Percentiles rank a stretch among this genome's conserved stretches.
Conservation (phyloP, 2,329 filamentous ascomycete genomes). For the Corynespora cassiicola region DNA sequence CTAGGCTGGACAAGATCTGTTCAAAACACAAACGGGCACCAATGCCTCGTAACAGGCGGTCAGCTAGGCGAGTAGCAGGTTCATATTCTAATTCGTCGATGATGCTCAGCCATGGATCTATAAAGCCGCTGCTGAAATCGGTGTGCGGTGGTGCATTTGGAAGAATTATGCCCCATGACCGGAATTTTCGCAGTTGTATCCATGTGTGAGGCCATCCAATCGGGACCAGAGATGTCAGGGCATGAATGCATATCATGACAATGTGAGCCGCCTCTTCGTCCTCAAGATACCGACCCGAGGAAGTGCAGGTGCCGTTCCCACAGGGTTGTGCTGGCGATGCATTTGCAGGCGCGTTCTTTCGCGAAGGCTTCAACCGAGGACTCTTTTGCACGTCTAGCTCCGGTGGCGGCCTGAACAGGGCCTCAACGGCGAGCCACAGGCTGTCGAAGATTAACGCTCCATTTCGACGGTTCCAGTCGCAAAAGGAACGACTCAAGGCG, state of each 20-base stretch:
- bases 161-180: conserved; percentile 44
- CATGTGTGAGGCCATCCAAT: conserved; percentile 38
- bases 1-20: conserved; percentile 50
- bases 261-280: conserved; percentile 49
- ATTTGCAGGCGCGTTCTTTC: conserved; percentile 14
- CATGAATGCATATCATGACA: conserved; percentile 49
- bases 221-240: conserved; percentile 43
- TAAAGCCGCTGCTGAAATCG: conserved; percentile 26
- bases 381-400: conserved; percentile 35
- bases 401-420: conserved; percentile 43
- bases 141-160: conserved; percentile 22
- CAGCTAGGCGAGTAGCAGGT: conserved; percentile 57
- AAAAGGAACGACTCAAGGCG: conserved; percentile 36
- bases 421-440: conserved; percentile 37
- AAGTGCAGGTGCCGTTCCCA: too few species aligned
- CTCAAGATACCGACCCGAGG: conserved; percentile 27
- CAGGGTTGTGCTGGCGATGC: neutral
- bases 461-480: conserved; percentile 39
- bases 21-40: conserved; percentile 57
- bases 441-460: conserved; percentile 46
- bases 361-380: conserved; percentile 22
- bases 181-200: conserved; percentile 45
- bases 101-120: conserved; percentile 39
- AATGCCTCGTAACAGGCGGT: conserved; percentile 56
- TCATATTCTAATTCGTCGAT: conserved; percentile 58